Evolutionary conservation across 768 basidiomycete genomes (phyloP).

Genomic region (Boletus eberwhitei): DNA sequence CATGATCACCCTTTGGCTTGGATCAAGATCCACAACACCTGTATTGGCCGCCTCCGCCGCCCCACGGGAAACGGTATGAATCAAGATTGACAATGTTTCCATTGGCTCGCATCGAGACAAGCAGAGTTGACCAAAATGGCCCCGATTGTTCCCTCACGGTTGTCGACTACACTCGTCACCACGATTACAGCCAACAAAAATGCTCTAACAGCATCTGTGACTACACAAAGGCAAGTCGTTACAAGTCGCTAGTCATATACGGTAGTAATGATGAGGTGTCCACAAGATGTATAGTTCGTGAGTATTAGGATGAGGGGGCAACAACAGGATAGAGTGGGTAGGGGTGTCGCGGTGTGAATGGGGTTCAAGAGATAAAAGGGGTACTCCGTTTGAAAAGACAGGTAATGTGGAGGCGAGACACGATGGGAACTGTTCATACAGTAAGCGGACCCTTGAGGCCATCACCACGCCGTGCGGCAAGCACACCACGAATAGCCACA

Average conservation of each 20-base stretch:
- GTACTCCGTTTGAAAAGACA: constrained; percentile 3
- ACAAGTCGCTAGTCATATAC: not conserved
- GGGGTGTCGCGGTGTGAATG: constrained; percentile 17
- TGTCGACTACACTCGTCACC: not conserved
- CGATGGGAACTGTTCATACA: constrained; percentile 16
- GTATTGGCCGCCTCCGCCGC: too few species aligned
- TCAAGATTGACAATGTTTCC: too few species aligned
- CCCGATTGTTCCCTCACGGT: not conserved
- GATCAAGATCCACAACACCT: not conserved
- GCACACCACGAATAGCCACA: constrained; percentile 58
- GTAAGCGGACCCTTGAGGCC: constrained; percentile 59
- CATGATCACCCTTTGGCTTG: not conserved
- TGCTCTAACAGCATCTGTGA: not conserved
- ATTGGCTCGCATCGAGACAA: not conserved
- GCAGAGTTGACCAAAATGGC: not conserved
- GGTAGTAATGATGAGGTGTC: constrained; percentile 9
- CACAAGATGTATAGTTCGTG: not conserved
- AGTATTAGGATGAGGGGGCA: not conserved
- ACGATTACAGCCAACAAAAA: not conserved
- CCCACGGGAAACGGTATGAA: not conserved
- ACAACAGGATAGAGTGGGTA: constrained; percentile 1
- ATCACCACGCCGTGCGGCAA: constrained; percentile 60
- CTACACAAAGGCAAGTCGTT: not conserved
- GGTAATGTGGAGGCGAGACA: not conserved
- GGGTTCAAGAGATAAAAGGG: not conserved